Percentiles rank a stretch among this genome's conserved stretches.
These are phyloP conservation scores for Chlamydomonas sphaeroides DNA, from an alignment of 139 green algal species.

Conservation along the genomic window DNA sequence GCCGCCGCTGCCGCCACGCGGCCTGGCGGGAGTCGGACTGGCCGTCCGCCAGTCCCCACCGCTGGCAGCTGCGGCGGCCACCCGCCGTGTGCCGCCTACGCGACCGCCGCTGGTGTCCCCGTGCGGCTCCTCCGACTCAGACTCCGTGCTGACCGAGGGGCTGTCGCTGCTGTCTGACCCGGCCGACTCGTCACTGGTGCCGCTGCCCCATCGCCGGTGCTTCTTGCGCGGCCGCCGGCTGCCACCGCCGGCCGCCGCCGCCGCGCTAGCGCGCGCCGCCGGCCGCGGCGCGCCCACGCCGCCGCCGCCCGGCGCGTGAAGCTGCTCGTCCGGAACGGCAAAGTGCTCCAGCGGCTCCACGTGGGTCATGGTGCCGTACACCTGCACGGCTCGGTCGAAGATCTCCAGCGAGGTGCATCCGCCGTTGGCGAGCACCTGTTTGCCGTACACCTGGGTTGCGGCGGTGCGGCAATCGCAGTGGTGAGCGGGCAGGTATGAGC, in stretches of 20 bases:
- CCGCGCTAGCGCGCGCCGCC: background rate
- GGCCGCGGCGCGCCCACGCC: background rate
- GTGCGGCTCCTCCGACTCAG: background rate
- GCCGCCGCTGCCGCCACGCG: no score
- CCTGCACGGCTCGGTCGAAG: conserved; percentile 7
- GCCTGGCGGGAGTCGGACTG: no score
- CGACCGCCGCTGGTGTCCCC: no score
- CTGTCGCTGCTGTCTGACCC: background rate
- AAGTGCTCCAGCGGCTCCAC: background rate
- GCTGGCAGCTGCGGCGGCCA: no score
- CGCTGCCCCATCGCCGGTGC: background rate
- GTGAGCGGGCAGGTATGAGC: no score
- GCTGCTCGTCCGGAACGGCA: background rate
- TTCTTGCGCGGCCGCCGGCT: background rate
- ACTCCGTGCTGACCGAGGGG: background rate
- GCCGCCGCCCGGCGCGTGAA: background rate
- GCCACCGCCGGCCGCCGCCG: background rate
- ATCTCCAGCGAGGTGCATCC: conserved; percentile 4
- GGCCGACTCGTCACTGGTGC: background rate
- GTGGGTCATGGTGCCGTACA: background rate
- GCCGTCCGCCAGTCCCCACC: no score
- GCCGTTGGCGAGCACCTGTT: conserved; percentile 1
- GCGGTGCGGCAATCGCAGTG: no score
- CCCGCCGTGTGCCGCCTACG: no score
- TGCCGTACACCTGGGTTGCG: background rate